These are phyloP conservation scores for Penicillium steckii DNA, from an alignment of 495 filamentous ascomycete genomes.

Conservation along the genomic window DNA sequence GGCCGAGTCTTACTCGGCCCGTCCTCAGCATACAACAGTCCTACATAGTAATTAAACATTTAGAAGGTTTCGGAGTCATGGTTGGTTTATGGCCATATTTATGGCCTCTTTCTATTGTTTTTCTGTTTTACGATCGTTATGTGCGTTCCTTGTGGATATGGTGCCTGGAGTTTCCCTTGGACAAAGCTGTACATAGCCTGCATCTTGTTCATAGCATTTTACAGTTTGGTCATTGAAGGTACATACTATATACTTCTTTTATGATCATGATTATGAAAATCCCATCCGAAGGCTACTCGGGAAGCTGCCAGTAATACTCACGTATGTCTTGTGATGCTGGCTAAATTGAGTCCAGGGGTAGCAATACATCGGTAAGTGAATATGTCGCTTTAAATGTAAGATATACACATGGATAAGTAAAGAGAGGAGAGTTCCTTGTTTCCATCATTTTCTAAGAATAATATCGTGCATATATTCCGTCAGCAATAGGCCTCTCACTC, in stretches of 20 bases:
- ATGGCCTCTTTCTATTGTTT: background rate
- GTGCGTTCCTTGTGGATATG: background rate
- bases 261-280: too few relatives aligned
- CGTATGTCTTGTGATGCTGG: background rate
- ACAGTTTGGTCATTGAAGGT: background rate
- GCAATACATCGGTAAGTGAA: too few relatives aligned
- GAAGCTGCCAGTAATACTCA: too few relatives aligned
- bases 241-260: background rate
- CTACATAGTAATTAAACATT: background rate
- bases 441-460: background rate
- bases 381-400: too few relatives aligned
- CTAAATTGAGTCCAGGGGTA: background rate
- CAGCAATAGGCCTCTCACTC: background rate
- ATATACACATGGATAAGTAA: too few relatives aligned
- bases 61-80: background rate
- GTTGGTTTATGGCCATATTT: constrained; percentile 3
- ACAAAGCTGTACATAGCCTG: background rate
- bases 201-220: constrained; percentile 2
- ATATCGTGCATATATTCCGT: background rate
- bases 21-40: background rate
- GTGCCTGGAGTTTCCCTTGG: constrained; percentile 7
- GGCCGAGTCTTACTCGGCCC: background rate
- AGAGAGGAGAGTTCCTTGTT: too few relatives aligned
- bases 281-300: too few relatives aligned
- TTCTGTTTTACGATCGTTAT: background rate